Evolutionary conservation across 768 basidiomycete genomes (phyloP).

Genomic region (Rhodotorula toruloides): DNA sequence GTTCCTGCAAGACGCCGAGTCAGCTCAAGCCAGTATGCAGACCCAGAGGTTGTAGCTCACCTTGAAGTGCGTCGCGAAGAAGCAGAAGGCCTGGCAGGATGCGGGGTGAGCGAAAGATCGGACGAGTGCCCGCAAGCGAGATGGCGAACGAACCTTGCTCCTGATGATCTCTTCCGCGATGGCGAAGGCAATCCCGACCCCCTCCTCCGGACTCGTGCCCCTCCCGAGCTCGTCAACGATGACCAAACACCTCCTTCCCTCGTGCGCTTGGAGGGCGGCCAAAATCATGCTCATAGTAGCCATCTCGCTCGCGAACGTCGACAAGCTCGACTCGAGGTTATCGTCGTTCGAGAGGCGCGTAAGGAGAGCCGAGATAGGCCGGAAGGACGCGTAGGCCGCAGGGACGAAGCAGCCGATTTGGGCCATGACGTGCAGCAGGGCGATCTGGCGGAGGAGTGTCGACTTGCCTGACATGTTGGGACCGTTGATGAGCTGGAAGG

Average conservation of each 20-base stretch:
- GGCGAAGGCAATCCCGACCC: conserved; percentile 53
- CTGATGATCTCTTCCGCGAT: conserved; percentile 54
- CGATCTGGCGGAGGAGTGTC: conserved; percentile 84
- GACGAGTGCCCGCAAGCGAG: background rate
- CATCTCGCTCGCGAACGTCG: conserved; percentile 96
- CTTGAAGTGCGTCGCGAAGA: conserved; percentile 73
- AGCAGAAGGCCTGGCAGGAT: conserved; percentile 63
- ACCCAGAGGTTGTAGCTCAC: background rate
- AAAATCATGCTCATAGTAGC: conserved; percentile 54
- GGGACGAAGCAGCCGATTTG: conserved; percentile 58
- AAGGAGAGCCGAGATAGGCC: conserved; percentile 74
- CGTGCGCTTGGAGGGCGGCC: conserved; percentile 61
- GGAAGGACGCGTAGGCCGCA: conserved; percentile 85
- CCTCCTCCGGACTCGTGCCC: conserved; percentile 71
- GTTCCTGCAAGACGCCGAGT: conserved; percentile 57
- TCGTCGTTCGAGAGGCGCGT: conserved; percentile 91
- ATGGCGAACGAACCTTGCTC: conserved; percentile 55
- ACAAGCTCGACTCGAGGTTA: conserved; percentile 78
- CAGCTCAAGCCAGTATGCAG: conserved; percentile 49
- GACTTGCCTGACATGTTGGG: conserved; percentile 57
- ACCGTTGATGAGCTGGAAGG: conserved; percentile 70
- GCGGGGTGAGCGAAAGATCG: background rate
- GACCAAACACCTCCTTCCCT: conserved; percentile 57
- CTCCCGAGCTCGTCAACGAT: conserved; percentile 89
- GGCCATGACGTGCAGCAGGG: conserved; percentile 74